Base-by-base conservation (phyloP, 73 alveolate species). In the Paramecium tetraurelia region DNA sequence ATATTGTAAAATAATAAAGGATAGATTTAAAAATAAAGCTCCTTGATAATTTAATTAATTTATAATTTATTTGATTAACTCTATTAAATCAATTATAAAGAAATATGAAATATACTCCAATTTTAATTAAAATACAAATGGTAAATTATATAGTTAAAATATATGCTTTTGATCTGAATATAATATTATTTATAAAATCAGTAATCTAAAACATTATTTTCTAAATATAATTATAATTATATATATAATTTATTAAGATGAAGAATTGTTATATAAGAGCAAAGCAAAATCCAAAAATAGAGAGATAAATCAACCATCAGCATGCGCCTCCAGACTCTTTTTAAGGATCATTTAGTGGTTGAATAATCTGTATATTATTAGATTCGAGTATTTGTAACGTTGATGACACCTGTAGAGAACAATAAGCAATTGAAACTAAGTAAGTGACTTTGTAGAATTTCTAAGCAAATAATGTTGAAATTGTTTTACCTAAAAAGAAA, bases 301-400 rank as follows among this genome's bases (percentile, higher is more conserved):
- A 63, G 24, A 27, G 84, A 63, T 11, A 63, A 63, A 20, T 63
- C 10, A 63, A 63, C 9, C 84, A 63, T 63, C 31, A 63, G 12
- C 84, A 63, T 63, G 90, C 90, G 2, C 90, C 90, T 80, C 90
- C 90, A 18, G 90, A 80, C 21, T 80, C 90, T 7, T 48, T 80
- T 80, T 43, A 21, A 22, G 90, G 29, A 80, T 80, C 90, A 14
- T 6, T 80, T 10, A 46, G 57, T 43, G 90, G 86, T 72, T 29
- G 7, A 29, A 36, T 20, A 3, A 72, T n/a, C 35, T 35, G 35
- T 33, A 12, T 72, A 53, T 18, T n/a, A 53, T 72, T 36, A 72
- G 86, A 80, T 24, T 80, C 90, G 0, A 80, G 90, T 48, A 41
- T 46, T 41, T 80, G 75, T 46, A 80, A 80, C 27, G 72, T 80